A percentile compares a stretch with the other conserved stretches of the same genome.
phyloP scores from a whole-genome alignment of 2,329 filamentous ascomycete genomes.

The Grosmannia huntii region DNA sequence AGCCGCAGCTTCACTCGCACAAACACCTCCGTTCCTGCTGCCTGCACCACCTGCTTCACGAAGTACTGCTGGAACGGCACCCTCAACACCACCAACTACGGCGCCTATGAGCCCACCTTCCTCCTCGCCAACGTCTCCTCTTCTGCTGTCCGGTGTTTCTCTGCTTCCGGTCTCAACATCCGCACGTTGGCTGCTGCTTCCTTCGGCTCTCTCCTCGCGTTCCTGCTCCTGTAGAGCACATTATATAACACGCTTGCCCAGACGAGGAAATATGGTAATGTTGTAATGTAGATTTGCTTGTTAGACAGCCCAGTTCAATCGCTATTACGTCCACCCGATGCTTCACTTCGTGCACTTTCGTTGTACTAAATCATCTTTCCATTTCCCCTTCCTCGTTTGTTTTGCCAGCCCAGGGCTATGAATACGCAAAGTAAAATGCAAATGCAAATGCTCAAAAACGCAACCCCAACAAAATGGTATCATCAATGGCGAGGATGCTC shows the following conservation, averaged over 20 bases:
- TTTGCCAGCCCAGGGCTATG: background rate
- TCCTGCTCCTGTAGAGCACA: background rate
- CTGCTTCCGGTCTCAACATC: background rate
- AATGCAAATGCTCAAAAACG: background rate
- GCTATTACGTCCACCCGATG: too few relatives aligned
- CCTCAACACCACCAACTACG: constrained; percentile 12
- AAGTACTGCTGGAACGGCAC: constrained; percentile 93
- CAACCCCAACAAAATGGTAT: background rate
- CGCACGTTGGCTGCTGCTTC: background rate
- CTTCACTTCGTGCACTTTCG: too few relatives aligned
- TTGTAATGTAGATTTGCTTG: too few relatives aligned
- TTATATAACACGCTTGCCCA: too few relatives aligned
- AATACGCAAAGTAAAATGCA: background rate
- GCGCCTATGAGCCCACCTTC: constrained; percentile 19
- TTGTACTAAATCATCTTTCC: too few relatives aligned
- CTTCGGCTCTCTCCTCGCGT: background rate
- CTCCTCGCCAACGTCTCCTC: constrained; percentile 14
- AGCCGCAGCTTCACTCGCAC: constrained; percentile 63
- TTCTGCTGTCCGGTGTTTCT: background rate
- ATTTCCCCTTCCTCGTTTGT: background rate
- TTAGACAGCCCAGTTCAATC: too few relatives aligned
- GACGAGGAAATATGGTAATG: too few relatives aligned
- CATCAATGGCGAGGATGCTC: background rate
- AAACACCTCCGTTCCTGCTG: constrained; percentile 51
- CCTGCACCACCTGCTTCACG: constrained; percentile 64